A percentile compares a stretch with the other conserved stretches of the same genome.
These are phyloP conservation scores for Solanum aculeatissimum DNA, from an alignment of 305 asterid genomes.

Conservation along the genomic window DNA sequence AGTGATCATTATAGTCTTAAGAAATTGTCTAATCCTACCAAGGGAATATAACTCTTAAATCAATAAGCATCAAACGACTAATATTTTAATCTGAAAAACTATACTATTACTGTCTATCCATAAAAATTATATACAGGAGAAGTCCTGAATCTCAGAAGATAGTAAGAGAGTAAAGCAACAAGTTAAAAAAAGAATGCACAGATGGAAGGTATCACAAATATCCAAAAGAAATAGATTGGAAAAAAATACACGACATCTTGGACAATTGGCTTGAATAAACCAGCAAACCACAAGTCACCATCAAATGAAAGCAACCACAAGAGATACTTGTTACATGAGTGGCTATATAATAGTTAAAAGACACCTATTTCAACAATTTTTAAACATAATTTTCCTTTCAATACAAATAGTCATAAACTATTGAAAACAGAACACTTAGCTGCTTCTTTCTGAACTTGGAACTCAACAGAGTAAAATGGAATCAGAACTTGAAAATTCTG, in stretches of 20 bases:
- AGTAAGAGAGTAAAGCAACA: background rate
- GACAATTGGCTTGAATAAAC: background rate
- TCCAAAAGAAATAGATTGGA: background rate
- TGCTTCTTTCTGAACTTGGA: background rate
- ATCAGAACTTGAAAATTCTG: constrained; percentile 8
- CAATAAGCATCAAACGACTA: background rate
- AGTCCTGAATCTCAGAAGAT: background rate
- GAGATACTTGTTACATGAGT: background rate
- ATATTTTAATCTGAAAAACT: background rate
- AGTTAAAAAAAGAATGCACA: background rate
- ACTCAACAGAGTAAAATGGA: background rate
- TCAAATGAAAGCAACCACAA: constrained; percentile 1
- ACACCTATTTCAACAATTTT: background rate
- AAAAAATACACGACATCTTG: background rate
- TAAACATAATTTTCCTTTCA: background rate
- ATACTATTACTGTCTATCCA: background rate
- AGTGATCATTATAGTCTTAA: too few relatives aligned
- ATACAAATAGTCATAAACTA: background rate
- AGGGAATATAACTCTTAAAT: background rate
- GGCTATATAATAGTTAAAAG: background rate
- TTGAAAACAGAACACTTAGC: background rate
- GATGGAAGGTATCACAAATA: background rate
- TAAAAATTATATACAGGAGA: too few relatives aligned
- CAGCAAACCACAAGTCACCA: background rate
- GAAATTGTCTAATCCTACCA: background rate